Base-by-base conservation (phyloP, 352 stramenopile genomes). In the Phytophthora uliginosa region DNA sequence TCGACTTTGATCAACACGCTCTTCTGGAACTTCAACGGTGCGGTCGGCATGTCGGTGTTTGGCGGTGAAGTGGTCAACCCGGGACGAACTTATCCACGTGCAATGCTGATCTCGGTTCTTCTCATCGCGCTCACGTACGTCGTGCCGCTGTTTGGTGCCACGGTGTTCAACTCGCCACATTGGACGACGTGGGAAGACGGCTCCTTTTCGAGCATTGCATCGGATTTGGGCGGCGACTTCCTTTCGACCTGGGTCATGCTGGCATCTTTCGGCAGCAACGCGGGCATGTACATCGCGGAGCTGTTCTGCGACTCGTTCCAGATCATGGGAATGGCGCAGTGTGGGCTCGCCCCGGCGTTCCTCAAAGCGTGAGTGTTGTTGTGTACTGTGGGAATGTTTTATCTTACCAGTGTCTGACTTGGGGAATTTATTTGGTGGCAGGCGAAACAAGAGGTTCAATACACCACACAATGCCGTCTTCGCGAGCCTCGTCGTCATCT, bases 21-120 rank as follows among this genome's bases (percentile, higher is more conserved):
- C 22, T 99, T 98, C 77, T 99, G 97, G 96, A 98, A 98, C 82
- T 91, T 97, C 48, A 98, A 98, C 71, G 95, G 90, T n/a, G 98
- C 95, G 57, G 93, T 98, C 54, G 79, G 71, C 47, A 94, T 93
- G 24, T 95, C 90, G 10, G 87, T 86, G 0, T 98, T 98, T 67
- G 92, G 91, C 10, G 93, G 81, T 26, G 95, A 99, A 72, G 89
- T 98, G n/a, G 64, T 86, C 7, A 88, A 94, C 71, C 92, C 93
- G 0, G 83, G 68, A 2, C 78, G 72, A 10, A 93, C 84, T 4
- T 98, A 97, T 66, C 93, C 94, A 6, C 73, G 80, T 3, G 94
- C 92, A 0, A 91, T 99, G 80, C 63, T 95, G 33, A 69, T 94
- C 40, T 86, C 86, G 10, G 62, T 98, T 13, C 24, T 97, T 7